Base-by-base conservation (phyloP, 2,329 filamentous ascomycete species). In the Verticillium zaregamsianum region DNA sequence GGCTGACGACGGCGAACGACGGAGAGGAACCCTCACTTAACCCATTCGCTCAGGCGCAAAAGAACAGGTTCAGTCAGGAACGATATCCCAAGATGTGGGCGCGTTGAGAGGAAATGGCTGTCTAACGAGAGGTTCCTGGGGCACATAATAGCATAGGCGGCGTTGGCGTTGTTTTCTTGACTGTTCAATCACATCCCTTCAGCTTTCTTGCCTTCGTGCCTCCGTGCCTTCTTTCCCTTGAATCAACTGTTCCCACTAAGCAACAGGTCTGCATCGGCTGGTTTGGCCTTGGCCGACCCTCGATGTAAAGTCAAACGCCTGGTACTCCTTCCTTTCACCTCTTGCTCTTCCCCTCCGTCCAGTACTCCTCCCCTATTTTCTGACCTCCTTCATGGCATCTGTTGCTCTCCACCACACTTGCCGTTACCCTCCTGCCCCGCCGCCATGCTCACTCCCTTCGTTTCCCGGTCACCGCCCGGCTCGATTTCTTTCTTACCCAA, bases 1-100 rank as follows among this genome's bases (percentile, higher is more conserved):
- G 63, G 45, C 59, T 61, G 6, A 69, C 66, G 25, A 62, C 66
- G 45, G 63, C 64, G n/a, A 62, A 63, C 17, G 62, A 64, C 39
- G 49, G 65, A 31, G 61, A 59, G 12, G 35, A 62, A 33, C 63
- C 57, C 40, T 28, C 59, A 8, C 67, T 71, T 5, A 78, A 79
- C 57, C 79, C 77, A 1, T 77, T 81, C 65, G 71, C 75, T 20
- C 73, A 72, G 23, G 66, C 74, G 57, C 71, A 74, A 55, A 74
- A 73, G 55, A 73, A 71, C 37, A 69, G 75, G 49, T 68, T 72
- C 62, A 70, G 71, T 20, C 72, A 75, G 60, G 80, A 82, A 65
- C 75, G 79, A 66, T 80, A 78, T 52, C 79, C 79, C 32, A 59
- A 49, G 37, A 59, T 59, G 57, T 59, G 57, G 57, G 40, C 23